Base-by-base conservation (phyloP, 768 basidiomycete genomes). In the Tremella fuciformis region DNA sequence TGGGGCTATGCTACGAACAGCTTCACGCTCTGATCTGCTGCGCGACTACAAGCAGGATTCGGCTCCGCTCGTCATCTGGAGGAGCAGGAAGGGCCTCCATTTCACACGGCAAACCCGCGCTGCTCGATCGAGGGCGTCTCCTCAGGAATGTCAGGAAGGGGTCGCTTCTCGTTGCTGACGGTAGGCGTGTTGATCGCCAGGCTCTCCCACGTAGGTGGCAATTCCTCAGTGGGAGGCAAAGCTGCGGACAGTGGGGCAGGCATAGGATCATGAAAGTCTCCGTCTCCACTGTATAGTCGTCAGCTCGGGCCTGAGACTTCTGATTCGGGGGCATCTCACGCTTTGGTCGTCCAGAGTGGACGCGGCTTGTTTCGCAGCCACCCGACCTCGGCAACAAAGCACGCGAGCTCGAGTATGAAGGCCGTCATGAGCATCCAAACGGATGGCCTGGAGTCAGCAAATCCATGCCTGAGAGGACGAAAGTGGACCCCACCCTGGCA, bases 281-380 rank as follows among this genome's bases (percentile, higher is more conserved):
- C 56, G 8, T 40, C 47, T n/a, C 24, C 51, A 34, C 51, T 53
- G 22, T n/a, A 50, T 24, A 29, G 3, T 8, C 25, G 26, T 46
- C 42, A 22, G 42, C n/a, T 46, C 42, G 42, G 42, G 21, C 15
- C 8, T n/a, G 38, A 21, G 13, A 37, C 39, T 6, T 19, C 24
- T 16, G 7, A 55, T 11, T 34, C 29, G 40, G 16, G 53, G 44
- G n/a, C 4, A 16, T 58, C 62, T 50, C 21, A 65, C 54, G 60
- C 63, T 22, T 67, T 61, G 48, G 68, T 40, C 18, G 64, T 65
- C 68, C 71, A 73, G 19, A 41, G 25, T 11, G 71, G 71, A n/a
- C 66, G 42, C 48, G 68, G 62, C 46, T 59, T 57, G 24, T 38
- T 53, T 47, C 51, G 53, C 19, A 60, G 54, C 55, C 56, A 66